Base-by-base conservation (phyloP, 129 eudicot species). In the Apium graveolens region DNA sequence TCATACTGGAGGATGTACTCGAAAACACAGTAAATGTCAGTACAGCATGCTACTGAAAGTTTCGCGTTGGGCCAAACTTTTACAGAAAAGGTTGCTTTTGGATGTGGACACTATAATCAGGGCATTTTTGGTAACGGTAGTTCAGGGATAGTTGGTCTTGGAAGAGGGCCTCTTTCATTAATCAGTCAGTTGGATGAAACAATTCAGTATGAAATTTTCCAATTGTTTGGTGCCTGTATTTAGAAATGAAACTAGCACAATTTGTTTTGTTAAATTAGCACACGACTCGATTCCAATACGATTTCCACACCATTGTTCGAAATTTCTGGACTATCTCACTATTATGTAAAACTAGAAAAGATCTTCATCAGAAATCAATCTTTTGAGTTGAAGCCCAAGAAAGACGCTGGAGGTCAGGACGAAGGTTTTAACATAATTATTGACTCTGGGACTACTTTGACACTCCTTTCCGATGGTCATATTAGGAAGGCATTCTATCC, bases 131-230 rank as follows among this genome's bases (percentile, higher is more conserved):
- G 65, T 8, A 77, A 66, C 11, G 38, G 73, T 6, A 78, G 78
- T 4, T 82, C 90, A 0, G 98, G 98, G 24, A 81, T 91, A 3
- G 26, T 93, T 5, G 98, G 97, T 0, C 91, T 91, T 3, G 97
- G 97, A 3, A 89, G 88, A 3, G 93, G 97, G 13, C 73, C 86
- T 1, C 78, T 89, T 27, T 93, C 97, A 0, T 18, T 91, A 3
- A 45, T 85, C 4, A 81, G 26, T 17, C 96, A 94, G 76, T 69
- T 88, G 60, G 26, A 60, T 0, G 20, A 60, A 12, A 24, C 75
- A 1, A n/a, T n/a, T n/a, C n/a, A n/a, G n/a, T n/a, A n/a, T n/a
- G n/a, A n/a, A n/a, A n/a, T n/a, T n/a, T 65, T 88, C 96, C 0
- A 88, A 94, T 17, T 94, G 98, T 75, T 73, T 94, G 78, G 80